A percentile compares a stretch with the other conserved stretches of the same genome.
Conservation (phyloP, 331 rosid species). For the Saraca asoca region DNA sequence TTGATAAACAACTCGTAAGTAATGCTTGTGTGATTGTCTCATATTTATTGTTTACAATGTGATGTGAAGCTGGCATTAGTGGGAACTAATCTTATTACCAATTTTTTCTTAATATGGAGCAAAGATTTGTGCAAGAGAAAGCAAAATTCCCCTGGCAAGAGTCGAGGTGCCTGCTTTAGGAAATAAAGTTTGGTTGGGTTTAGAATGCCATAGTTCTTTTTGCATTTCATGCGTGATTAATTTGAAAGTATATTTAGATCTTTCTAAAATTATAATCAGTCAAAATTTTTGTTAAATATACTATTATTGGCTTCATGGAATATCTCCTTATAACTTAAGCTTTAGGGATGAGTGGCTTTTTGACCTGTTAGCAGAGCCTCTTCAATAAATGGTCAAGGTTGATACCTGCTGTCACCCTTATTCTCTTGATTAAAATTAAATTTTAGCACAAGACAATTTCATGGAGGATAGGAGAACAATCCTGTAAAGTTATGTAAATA, state of each 20-base stretch:
- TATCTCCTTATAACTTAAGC: background rate
- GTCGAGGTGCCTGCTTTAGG: background rate
- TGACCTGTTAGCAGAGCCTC: background rate
- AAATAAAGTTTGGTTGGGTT: conserved; percentile 1
- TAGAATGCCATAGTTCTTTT: background rate
- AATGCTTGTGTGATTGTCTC: conserved; percentile 7
- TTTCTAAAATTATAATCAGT: background rate
- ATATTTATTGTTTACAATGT: conserved; percentile 21
- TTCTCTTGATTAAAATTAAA: no score
- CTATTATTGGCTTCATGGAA: no score
- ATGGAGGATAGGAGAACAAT: no score
- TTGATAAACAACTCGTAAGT: conserved; percentile 67
- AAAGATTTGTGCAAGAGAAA: background rate
- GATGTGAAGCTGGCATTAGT: conserved; percentile 19
- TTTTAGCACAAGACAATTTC: no score
- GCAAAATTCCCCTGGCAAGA: conserved; percentile 4
- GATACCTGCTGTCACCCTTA: no score
- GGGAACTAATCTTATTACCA: background rate
- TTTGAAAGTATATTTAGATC: background rate
- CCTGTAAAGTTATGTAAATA: no score
- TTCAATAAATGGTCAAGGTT: no score
- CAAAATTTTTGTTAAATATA: background rate
- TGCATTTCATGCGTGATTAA: conserved; percentile 1
- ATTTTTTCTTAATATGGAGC: conserved; percentile 7
- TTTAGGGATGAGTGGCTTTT: conserved; percentile 20